Evolutionary conservation across 2,329 filamentous ascomycete species (phyloP).

Genomic region (Xylariaceae sp.): DNA sequence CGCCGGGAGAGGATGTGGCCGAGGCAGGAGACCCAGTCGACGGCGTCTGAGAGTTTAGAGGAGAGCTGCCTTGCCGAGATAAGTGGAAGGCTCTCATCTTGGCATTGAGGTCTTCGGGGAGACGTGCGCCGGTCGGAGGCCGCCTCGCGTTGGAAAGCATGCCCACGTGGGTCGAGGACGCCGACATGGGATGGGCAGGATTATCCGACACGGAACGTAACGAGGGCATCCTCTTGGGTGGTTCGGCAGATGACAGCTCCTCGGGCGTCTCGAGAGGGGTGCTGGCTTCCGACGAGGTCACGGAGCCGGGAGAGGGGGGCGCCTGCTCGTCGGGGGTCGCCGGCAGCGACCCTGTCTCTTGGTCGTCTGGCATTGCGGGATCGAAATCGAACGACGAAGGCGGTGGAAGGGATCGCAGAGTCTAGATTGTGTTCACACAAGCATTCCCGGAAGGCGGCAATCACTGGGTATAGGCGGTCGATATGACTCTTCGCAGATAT

Average conservation of each 20-base stretch:
- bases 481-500: too few species aligned
- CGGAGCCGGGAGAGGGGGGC: slow-evolving; percentile 36
- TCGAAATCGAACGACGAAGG: background rate
- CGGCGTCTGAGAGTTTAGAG: slow-evolving; percentile 19
- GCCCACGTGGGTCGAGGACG: slow-evolving; percentile 78
- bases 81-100: slow-evolving; percentile 40
- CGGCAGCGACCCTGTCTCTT: slow-evolving; percentile 4
- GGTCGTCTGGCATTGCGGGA: slow-evolving; percentile 6
- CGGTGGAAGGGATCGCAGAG: background rate
- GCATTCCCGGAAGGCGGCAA: slow-evolving; percentile 5
- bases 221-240: slow-evolving; percentile 47
- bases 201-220: slow-evolving; percentile 53
- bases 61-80: slow-evolving; percentile 35
- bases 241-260: slow-evolving; percentile 23
- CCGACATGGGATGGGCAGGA: slow-evolving; percentile 51
- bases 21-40: slow-evolving; percentile 25
- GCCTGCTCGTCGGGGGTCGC: slow-evolving; percentile 29
- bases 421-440: slow-evolving; percentile 4
- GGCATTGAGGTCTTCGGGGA: slow-evolving; percentile 37
- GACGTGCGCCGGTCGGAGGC: slow-evolving; percentile 36
- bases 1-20: slow-evolving; percentile 19
- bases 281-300: slow-evolving; percentile 39
- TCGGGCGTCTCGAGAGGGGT: slow-evolving; percentile 37
- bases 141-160: slow-evolving; percentile 60
- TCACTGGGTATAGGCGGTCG: slow-evolving; percentile 1